Conservation (phyloP, 176 grass and related monocot genomes). For the Triticum monococcum region DNA sequence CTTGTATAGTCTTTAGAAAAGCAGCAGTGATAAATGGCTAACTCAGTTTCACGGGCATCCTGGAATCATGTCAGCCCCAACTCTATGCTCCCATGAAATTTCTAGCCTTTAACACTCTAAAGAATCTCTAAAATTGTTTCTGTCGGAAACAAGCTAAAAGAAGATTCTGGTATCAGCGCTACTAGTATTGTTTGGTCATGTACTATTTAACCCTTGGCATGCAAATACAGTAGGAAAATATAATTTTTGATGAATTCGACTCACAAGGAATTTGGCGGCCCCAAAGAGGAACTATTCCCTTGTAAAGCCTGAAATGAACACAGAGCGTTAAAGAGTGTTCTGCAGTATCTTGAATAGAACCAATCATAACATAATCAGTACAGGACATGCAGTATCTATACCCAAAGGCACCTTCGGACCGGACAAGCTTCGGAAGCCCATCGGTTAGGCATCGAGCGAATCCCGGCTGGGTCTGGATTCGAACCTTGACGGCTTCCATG, state of each 20-base stretch:
- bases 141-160: neutral
- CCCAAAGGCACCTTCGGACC: conserved; percentile 83
- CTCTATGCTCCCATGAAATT: neutral
- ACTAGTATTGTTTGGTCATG: neutral
- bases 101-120: neutral
- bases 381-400: conserved; percentile 40
- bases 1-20: neutral
- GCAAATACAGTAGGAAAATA: conserved; percentile 22
- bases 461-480: conserved; percentile 73
- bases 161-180: neutral
- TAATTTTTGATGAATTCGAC: conserved; percentile 26
- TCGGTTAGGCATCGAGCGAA: conserved; percentile 69
- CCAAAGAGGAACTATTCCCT: conserved; percentile 85
- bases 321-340: conserved; percentile 14
- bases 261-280: conserved; percentile 95
- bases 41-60: neutral
- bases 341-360: neutral
- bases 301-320: conserved; percentile 80
- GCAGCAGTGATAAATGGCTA: neutral
- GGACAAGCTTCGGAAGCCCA: conserved; percentile 71
- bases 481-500: conserved; percentile 90
- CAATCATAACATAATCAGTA: conserved; percentile 6
- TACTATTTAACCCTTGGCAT: neutral
- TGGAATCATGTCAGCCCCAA: neutral
- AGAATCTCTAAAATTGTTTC: neutral